These are phyloP conservation scores for Nannochloropsis salina DNA, from an alignment of 108 stramenopile species.

Conservation along the genomic window DNA sequence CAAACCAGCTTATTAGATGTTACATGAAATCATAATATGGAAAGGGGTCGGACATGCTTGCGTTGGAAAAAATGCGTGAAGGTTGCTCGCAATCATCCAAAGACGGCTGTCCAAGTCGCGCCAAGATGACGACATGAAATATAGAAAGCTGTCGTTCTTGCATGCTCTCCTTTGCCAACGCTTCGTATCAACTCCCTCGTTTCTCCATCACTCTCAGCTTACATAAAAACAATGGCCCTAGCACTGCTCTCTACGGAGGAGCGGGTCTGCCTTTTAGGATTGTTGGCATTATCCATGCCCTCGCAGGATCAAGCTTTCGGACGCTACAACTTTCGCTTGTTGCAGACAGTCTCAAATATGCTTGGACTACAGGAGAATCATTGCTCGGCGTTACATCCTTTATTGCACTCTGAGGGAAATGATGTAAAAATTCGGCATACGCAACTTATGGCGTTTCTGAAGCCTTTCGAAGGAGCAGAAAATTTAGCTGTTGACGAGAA, in stretches of 20 bases:
- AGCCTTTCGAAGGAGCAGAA: background rate
- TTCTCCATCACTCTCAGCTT: too few relatives aligned
- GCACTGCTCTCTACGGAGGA: background rate
- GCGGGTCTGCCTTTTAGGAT: background rate
- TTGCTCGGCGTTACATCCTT: background rate
- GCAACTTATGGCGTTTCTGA: background rate
- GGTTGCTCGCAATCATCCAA: too few relatives aligned
- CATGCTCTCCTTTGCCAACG: too few relatives aligned
- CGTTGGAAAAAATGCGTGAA: too few relatives aligned
- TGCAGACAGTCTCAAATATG: background rate
- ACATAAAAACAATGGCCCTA: background rate
- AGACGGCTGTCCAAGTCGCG: too few relatives aligned
- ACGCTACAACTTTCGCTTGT: background rate
- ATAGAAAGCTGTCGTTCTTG: too few relatives aligned
- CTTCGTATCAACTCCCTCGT: too few relatives aligned
- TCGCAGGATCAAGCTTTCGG: background rate
- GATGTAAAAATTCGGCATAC: background rate
- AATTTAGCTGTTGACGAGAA: background rate
- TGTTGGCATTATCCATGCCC: conserved; percentile 16
- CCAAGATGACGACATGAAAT: too few relatives aligned
- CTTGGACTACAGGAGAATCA: background rate
- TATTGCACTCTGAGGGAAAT: background rate
- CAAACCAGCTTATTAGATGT: too few relatives aligned
- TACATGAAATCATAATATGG: too few relatives aligned
- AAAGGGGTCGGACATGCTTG: too few relatives aligned